Base-by-base conservation (phyloP, 768 basidiomycete species). In the Collybia nuda region DNA sequence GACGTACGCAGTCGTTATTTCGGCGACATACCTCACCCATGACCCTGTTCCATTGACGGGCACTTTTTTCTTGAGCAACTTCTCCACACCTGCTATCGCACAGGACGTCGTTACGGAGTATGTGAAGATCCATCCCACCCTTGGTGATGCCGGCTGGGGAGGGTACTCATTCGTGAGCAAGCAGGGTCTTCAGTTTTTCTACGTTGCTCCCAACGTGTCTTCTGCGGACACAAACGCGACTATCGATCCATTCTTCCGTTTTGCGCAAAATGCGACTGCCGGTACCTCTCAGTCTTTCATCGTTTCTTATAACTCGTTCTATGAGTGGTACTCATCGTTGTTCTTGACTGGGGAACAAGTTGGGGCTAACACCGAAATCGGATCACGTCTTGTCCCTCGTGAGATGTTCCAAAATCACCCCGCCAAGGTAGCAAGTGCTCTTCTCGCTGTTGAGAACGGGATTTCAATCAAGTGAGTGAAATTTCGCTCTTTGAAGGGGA, bases 361-460 rank as follows among this genome's bases (percentile, higher is more conserved):
- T 2, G 69, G 69, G 3, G 38, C 1, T 4, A 61, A 57, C 40
- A 17, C 54, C 1, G 67, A 74, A 52, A 17, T 72, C 3, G 62
- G 63, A 0, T 68, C 70, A 1, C 65, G 75, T 7, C 56, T 76
- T 2, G 46, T 74, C 15, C 62, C 73, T 1, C 52, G 62, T 9
- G 64, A 68, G 0, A 50, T 65, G 4, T 50, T 68, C 0, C 44
- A 61, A 15, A 47, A 54, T 7, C 51, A 65, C 23, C 58, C 58
- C 2, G 63, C 58, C 2, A 58, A 63, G 23, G 54, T 68, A 5
- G 65, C 66, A 0, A 48, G 64, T 8, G 38, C 56, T 8, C 48
- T 63, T n/a, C 44, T 68, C n/a, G 51, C 57, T 5, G 43, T 65
- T 11, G 47, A 56, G 15, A 50, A 47, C 23, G 55, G 50, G 18